A percentile compares a stretch with the other conserved stretches of the same genome.
phyloP scores from a whole-genome alignment of 306 rosid genomes.

The Cucurbita moschata region DNA sequence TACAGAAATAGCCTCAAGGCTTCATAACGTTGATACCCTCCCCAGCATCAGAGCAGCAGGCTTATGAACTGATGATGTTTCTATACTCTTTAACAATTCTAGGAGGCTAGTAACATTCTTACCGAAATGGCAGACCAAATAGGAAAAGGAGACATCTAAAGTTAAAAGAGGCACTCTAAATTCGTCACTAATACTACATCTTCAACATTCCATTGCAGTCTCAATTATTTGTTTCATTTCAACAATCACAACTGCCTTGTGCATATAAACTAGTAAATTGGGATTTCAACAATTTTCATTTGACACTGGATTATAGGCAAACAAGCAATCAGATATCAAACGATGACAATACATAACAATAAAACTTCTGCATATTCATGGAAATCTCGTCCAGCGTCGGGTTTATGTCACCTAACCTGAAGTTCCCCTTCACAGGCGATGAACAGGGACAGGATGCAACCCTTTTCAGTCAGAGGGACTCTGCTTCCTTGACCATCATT shows the following conservation, averaged over 20 bases:
- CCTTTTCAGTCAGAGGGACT: constrained; percentile 19
- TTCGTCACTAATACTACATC: neutral
- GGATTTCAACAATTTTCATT: neutral
- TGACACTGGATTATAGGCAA: neutral
- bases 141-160: neutral
- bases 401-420: constrained; percentile 44
- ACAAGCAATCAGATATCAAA: neutral
- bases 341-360: neutral
- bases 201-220: neutral
- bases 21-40: neutral
- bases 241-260: neutral
- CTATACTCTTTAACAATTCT: neutral
- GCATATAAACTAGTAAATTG: neutral
- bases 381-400: neutral
- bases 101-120: neutral
- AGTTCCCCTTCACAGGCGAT: constrained; percentile 75
- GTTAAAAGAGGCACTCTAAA: neutral
- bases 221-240: neutral
- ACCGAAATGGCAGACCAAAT: neutral
- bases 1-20: neutral
- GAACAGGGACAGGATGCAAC: constrained; percentile 63
- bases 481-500: constrained; percentile 35
- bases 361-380: neutral
- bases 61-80: neutral
- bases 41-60: neutral